A percentile compares a stretch with the other conserved stretches of the same genome.
These are phyloP conservation scores for Ganoderma leucocontextum DNA, from an alignment of 1,284 basidiomycete species.

Conservation along the genomic window DNA sequence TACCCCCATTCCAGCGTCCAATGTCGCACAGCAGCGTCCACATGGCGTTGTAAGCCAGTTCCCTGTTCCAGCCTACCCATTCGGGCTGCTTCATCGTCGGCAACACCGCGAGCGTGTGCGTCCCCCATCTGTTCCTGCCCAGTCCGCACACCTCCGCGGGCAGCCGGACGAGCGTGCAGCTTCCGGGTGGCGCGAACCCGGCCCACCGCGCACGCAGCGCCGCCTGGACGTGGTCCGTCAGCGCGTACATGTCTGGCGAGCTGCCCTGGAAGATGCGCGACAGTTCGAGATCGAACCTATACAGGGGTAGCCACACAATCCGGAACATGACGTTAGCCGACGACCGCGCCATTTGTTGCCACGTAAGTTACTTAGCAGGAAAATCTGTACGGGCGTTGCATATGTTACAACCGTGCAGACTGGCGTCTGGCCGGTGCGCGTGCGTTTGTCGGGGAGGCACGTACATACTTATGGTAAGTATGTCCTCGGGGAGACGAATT, in stretches of 20 bases:
- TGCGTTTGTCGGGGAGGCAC: background rate
- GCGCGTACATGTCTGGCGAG: constrained; percentile 13
- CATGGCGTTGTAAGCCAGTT: constrained; percentile 36
- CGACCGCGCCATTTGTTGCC: background rate
- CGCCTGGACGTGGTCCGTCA: constrained; percentile 26
- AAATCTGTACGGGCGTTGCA: background rate
- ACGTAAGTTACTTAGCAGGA: background rate
- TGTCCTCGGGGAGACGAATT: constrained; percentile 1
- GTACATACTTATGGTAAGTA: background rate
- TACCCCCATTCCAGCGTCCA: constrained; percentile 28
- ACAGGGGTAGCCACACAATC: background rate
- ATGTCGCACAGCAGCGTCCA: constrained; percentile 35
- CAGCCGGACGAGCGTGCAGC: constrained; percentile 31
- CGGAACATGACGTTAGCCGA: background rate
- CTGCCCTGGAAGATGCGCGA: constrained; percentile 26
- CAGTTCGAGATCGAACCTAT: constrained; percentile 32
- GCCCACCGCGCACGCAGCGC: constrained; percentile 23
- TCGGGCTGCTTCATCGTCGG: constrained; percentile 37
- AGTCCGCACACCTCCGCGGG: constrained; percentile 10
- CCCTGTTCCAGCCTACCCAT: constrained; percentile 35
- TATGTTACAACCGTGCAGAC: background rate
- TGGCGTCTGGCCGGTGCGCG: background rate
- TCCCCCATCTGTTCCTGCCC: constrained; percentile 18
- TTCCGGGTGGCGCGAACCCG: constrained; percentile 31
- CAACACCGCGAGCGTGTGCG: constrained; percentile 28